Conservation (phyloP, 1,139 yeast species). For the Pichia sp. region DNA sequence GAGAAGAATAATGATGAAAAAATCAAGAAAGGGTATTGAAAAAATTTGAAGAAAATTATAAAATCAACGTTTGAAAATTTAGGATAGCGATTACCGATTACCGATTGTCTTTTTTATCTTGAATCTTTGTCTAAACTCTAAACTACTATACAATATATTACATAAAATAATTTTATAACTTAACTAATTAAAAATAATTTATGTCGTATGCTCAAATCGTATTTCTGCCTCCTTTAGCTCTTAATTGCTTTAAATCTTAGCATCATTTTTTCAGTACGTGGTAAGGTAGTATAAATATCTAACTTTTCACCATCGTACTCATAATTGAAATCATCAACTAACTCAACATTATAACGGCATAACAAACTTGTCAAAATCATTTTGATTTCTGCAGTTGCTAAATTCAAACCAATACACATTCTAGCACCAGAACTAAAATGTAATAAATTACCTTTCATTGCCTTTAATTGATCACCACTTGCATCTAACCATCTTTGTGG, state of each 20-base stretch:
- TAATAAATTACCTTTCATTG: slow-evolving; percentile 52
- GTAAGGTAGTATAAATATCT: slow-evolving; percentile 35
- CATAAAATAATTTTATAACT: no score
- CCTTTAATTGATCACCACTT: slow-evolving; percentile 35
- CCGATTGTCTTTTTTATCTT: no score
- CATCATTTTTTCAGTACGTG: slow-evolving; percentile 28
- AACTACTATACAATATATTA: no score
- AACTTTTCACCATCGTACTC: slow-evolving; percentile 27
- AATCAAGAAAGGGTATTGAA: no score
- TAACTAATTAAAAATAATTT: no score
- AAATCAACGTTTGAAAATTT: no score
- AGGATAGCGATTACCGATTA: no score
- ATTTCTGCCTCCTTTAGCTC: no score
- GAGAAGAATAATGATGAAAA: no score
- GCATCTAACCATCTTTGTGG: slow-evolving; percentile 59
- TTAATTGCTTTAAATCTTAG: slow-evolving; percentile 6
- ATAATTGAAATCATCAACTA: slow-evolving; percentile 30
- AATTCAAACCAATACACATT: slow-evolving; percentile 69
- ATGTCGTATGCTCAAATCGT: no score
- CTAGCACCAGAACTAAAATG: slow-evolving; percentile 72
- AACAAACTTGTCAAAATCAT: slow-evolving; percentile 49
- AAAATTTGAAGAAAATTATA: no score
- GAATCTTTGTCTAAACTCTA: no score
- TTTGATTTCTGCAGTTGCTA: slow-evolving; percentile 64
- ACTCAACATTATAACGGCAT: slow-evolving; percentile 37